A percentile compares a stretch with the other conserved stretches of the same genome.
These are phyloP conservation scores for Fusarium sp. DNA, from an alignment of 2,329 filamentous ascomycete genomes.

Conservation along the genomic window DNA sequence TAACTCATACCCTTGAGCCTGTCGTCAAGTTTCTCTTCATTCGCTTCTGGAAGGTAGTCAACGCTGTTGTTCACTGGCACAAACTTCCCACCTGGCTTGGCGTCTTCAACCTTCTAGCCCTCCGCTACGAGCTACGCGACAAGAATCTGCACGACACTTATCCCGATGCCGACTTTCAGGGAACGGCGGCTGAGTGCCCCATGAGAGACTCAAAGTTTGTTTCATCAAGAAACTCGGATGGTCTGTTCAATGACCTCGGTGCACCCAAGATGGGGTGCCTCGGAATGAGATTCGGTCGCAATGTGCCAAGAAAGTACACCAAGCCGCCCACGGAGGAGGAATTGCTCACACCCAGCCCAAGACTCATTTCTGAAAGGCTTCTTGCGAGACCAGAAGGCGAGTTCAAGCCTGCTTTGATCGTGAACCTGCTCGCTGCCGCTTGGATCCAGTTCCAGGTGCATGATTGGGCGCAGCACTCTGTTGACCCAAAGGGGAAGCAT, in stretches of 20 bases:
- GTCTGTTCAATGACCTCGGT: conserved; percentile 21
- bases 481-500: conserved; percentile 4
- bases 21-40: conserved; percentile 24
- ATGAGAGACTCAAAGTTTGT: conserved; percentile 36
- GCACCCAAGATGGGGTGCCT: conserved; percentile 29
- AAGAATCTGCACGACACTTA: conserved; percentile 34
- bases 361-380: conserved; percentile 23
- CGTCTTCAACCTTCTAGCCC: conserved; percentile 30
- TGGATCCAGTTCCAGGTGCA: conserved; percentile 37
- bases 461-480: conserved; percentile 27
- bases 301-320: conserved; percentile 19
- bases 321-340: conserved; percentile 15
- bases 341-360: conserved; percentile 12
- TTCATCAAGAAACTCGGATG: conserved; percentile 12
- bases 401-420: conserved; percentile 31
- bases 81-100: conserved; percentile 29
- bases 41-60: conserved; percentile 23
- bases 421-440: conserved; percentile 32
- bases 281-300: conserved; percentile 34
- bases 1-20: neutral
- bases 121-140: conserved; percentile 33
- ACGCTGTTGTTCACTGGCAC: conserved; percentile 26
- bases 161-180: conserved; percentile 14
- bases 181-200: neutral
- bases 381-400: conserved; percentile 26